Base-by-base conservation (phyloP, 1,139 yeast genomes). In the Geotrichum citri-aurantii region DNA sequence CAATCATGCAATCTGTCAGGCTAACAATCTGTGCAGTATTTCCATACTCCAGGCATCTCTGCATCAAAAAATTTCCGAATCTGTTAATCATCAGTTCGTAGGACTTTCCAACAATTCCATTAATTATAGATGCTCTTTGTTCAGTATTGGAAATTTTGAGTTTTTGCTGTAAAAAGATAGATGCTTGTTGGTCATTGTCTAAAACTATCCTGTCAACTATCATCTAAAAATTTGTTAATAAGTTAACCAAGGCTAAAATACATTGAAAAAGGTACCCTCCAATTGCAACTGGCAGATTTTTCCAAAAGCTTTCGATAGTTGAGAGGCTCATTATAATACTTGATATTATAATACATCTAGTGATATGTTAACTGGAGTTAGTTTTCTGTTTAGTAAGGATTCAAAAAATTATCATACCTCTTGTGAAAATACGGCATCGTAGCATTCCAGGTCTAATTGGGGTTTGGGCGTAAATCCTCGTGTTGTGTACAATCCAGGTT, bases 21-120 rank as follows among this genome's bases (percentile, higher is more conserved):
- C 61, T 63, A n/a, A 62, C 63, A 21, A 74, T 60, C 54, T 76
- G 78, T 14, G 64, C 64, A 1, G 68, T 64, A 7, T 68, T 65
- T 3, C 78, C 76, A 52, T 72, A 69, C 59, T 76, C 79, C 29
- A 77, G 68, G 65, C 78, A 73, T 27, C 76, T 65, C 63, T 77
- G 79, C 17, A 76, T 71, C 33, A 76, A 68, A 58, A 75, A 76
- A 63, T 76, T 76, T 3, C 79, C 79, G 60, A 76, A 77, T 31
- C 77, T 65, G 65, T 76, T 76, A 44, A 70, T 61, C 77, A 76
- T 75, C 31, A 76, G 66, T 21, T 63, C 66, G 52, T 66, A 68
- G 0, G 73, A 68, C 29, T 71, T 70, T n/a, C 66, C 69, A 17
- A 67, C 62, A 31, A 76, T 73, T 2, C 72, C 71, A 12, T 63